Conservation (phyloP, 208 protist species). For the Acanthamoeba sp. region DNA sequence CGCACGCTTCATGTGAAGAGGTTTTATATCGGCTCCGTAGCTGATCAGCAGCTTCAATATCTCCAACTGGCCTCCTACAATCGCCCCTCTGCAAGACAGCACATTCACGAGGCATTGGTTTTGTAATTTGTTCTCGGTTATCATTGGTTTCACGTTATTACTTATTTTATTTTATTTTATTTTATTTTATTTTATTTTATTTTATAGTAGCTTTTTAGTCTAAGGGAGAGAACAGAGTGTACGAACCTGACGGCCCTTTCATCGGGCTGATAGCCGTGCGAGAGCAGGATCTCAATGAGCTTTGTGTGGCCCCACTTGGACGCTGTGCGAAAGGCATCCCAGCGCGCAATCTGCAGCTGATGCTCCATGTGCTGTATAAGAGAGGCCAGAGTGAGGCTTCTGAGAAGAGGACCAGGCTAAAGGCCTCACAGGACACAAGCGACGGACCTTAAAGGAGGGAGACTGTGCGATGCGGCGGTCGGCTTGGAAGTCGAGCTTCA, state of each 20-base stretch:
- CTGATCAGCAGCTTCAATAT: conserved; percentile 38
- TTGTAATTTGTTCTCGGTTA: too few species aligned
- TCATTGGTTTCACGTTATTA: too few species aligned
- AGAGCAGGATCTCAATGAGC: conserved; percentile 20
- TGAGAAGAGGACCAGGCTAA: neutral
- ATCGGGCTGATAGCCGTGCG: conserved; percentile 40
- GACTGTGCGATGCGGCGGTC: neutral
- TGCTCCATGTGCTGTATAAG: conserved; percentile 4
- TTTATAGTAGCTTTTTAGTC: too few species aligned
- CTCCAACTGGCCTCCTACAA: conserved; percentile 7
- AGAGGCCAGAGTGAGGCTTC: neutral
- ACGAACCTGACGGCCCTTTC: neutral
- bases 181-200: too few species aligned
- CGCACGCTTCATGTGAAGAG: conserved; percentile 29
- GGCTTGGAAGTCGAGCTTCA: neutral
- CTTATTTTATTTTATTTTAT: too few species aligned
- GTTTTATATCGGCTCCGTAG: conserved; percentile 33
- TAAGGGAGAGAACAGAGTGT: too few species aligned
- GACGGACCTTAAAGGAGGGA: neutral
- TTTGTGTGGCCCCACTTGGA: conserved; percentile 37
- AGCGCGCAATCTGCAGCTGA: conserved; percentile 1
- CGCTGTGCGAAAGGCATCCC: conserved; percentile 25
- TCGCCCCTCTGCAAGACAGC: neutral
- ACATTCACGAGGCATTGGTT: too few species aligned
- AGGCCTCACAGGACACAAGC: too few species aligned